A percentile compares a stretch with the other conserved stretches of the same genome.
Conservation (phyloP, 2,329 filamentous ascomycete genomes). For the Myriosclerotinia scirpicola region DNA sequence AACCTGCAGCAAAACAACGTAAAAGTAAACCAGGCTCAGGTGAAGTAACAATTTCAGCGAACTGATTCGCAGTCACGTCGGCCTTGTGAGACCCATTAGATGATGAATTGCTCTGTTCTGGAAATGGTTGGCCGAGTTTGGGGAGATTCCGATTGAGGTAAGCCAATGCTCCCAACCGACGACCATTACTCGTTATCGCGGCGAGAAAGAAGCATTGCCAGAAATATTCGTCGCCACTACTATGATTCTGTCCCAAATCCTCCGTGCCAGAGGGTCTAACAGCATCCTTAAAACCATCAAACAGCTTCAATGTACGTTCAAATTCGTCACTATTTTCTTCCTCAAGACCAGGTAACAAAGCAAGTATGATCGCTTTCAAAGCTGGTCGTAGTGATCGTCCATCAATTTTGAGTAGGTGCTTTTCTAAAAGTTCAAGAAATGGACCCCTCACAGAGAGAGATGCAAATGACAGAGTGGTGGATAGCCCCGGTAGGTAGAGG, state of each 20-base stretch:
- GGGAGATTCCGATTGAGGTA: conserved; percentile 81
- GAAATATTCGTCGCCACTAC: conserved; percentile 78
- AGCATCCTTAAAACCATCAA: conserved; percentile 73
- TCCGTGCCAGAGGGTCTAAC: conserved; percentile 57
- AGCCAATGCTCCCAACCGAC: conserved; percentile 82
- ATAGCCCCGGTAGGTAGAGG: conserved; percentile 85
- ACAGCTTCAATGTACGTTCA: conserved; percentile 75
- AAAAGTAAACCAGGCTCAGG: conserved; percentile 90
- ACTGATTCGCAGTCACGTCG: conserved; percentile 47
- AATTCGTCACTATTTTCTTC: conserved; percentile 98
- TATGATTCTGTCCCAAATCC: conserved; percentile 53
- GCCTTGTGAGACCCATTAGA: conserved; percentile 35
- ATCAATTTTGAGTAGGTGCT: conserved; percentile 72
- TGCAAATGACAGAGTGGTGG: conserved; percentile 88
- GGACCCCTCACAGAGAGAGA: conserved; percentile 86
- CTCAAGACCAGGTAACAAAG: conserved; percentile 87
- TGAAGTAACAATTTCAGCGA: conserved; percentile 69
- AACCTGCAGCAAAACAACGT: conserved; percentile 86
- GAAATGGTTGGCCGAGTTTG: conserved; percentile 54
- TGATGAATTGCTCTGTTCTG: conserved; percentile 38
- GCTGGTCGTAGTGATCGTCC: conserved; percentile 75
- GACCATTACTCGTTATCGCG: conserved; percentile 82
- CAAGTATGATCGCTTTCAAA: conserved; percentile 84
- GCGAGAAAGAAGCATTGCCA: conserved; percentile 98
- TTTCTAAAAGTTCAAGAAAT: conserved; percentile 82